Evolutionary conservation across 179 eudicot genomes (phyloP), one percentile per base, ranked within the genome.

Genomic region (Silene coronaria): DNA sequence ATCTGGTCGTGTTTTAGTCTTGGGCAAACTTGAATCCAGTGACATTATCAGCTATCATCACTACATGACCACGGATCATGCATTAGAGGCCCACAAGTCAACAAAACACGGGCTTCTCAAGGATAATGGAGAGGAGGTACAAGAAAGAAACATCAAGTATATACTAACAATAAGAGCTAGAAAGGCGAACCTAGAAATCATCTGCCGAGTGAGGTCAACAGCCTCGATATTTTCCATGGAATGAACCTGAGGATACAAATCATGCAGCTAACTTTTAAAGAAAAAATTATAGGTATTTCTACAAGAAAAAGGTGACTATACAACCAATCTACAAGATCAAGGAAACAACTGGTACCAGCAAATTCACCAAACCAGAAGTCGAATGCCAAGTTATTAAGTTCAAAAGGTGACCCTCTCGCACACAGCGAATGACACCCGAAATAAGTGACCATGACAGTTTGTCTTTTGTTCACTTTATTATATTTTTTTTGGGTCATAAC

Each of bases 171-270:
- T 26, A 71, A 34, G 48, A 6, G 16, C 72, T 34, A 62, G 30
- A 71, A 70, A 76, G 13, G 67, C 34, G 67, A 75, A 93, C 99
- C 99, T 92, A 68, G 97, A 88, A 73, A 86, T 78, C 82, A 85
- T 72, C 42, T 80, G 92, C 65, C 86, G 82, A 19, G 99, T 88
- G 79, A 66, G 67, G 69, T 91, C 91, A 61, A 95, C 99, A 67
- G 95, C 85, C 77, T 92, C 90, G 78, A 92, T 81, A 80, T 92
- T 86, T 80, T 88, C 97, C 83, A 67, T 46, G 70, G 99, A 78
- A 79, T 95, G 99, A 51, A 93, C 95, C 99, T 95, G 84, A 79
- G 74, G 68, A 76, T 81, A 28, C 71, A 70, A 3, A 76, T 46
- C 59, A 63, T 55, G 76, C 71, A 75, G 48, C 32, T 27, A 61